Evolutionary conservation across 2,329 filamentous ascomycete species (phyloP), one percentile per base, ranked within the genome.

Genomic region (Diplodia corticola): DNA sequence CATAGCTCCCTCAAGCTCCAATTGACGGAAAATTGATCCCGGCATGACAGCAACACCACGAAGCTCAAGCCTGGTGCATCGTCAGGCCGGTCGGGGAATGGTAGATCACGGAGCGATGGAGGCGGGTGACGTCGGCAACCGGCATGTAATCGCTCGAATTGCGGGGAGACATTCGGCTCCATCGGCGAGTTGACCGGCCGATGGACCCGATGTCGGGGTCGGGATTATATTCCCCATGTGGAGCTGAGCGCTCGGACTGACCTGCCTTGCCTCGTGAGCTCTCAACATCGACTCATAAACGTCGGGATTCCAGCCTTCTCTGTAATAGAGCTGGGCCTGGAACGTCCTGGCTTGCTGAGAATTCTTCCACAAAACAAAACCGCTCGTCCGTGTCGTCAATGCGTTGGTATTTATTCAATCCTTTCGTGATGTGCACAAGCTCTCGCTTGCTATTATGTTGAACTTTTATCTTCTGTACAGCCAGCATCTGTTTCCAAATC

Each of bases 371-470:
- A 46, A 61, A 61, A 30, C 57, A 49, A 26, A 35, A 9, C 44
- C 17, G 15, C 10, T 24, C 30, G 30, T 44, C 17, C 20, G 40
- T 35, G 10, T 24, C 15, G 22, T 20, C 20, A 22, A 13, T 26
- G 33, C n/a, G 48, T 9, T 26, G 57, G 17, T 46, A 54, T 59
- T 24, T 40, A 53, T 40, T 35, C 20, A 57, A 5, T 30, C 22
- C 4, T 30, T 9, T 59, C 13, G 44, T 49, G 44, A 28, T 22
- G 17, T 48, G n/a, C 40, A 24, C 57, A 61, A 49, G 57, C 57
- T 35, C 17, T 12, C 12, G 57, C 57, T 44, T 61, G 57, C 57
- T 61, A 61, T 61, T 61, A 61, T 61, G 40, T 61, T 61, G 57
- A 61, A 61, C 57, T 50, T 61, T 61, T 49, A 7, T 15, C 24